These are phyloP conservation scores for Musa schizocarpa DNA, from an alignment of 176 grass and related monocot species.

Conservation along the genomic window DNA sequence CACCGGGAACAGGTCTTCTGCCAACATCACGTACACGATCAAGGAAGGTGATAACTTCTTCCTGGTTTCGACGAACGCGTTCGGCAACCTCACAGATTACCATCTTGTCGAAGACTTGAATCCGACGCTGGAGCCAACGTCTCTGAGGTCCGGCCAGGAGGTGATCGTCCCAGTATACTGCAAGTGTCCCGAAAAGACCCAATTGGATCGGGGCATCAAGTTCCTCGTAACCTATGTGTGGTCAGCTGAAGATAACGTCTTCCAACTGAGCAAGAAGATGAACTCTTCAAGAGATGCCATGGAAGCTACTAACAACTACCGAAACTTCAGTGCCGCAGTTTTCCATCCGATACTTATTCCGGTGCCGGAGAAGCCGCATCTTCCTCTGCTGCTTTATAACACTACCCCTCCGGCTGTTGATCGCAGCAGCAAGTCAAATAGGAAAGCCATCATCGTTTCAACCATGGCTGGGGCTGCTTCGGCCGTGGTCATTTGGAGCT, in stretches of 20 bases:
- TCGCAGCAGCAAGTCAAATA: neutral
- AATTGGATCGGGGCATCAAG: constrained; percentile 7
- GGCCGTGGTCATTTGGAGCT: constrained; percentile 17
- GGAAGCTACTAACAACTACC: constrained; percentile 29
- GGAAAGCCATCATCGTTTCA: constrained; percentile 5
- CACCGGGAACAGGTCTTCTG: constrained; percentile 32
- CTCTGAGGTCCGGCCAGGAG: constrained; percentile 11
- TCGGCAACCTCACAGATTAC: constrained; percentile 37
- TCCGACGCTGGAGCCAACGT: neutral
- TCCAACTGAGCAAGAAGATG: constrained; percentile 32
- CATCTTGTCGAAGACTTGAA: constrained; percentile 22
- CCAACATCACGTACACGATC: constrained; percentile 47
- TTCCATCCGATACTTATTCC: constrained; percentile 37
- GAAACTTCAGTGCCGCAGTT: constrained; percentile 18
- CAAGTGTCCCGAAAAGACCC: constrained; percentile 27
- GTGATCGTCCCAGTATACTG: constrained; percentile 44
- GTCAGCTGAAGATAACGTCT: constrained; percentile 26
- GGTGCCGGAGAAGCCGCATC: constrained; percentile 28
- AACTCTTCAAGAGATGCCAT: constrained; percentile 9
- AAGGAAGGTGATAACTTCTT: constrained; percentile 28
- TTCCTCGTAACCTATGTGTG: constrained; percentile 43
- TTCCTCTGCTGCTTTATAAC: constrained; percentile 17
- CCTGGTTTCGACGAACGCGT: constrained; percentile 21
- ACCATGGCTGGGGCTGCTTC: constrained; percentile 21
- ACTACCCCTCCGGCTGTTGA: neutral